These are phyloP conservation scores for Vitis labrusca DNA, from an alignment of 164 flowering plant genomes.

Conservation along the genomic window DNA sequence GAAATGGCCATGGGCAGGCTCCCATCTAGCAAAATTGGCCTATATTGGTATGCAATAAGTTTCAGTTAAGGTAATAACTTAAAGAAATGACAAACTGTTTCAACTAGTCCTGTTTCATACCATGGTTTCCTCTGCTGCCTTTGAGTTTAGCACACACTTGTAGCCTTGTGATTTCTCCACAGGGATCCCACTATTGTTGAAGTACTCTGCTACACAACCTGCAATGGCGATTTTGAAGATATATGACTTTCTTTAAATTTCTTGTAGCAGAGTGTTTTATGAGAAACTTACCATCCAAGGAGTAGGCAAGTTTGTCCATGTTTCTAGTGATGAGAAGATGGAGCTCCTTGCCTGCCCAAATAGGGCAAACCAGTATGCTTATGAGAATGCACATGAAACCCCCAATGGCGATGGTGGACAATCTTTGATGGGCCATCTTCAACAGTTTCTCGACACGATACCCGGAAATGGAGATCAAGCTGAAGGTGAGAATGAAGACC, in stretches of 20 bases:
- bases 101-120: slow-evolving; percentile 25
- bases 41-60: slow-evolving; percentile 9
- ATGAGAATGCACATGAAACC: slow-evolving; percentile 53
- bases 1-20: slow-evolving; percentile 83
- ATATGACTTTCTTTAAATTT: no score
- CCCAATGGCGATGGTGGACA: slow-evolving; percentile 71
- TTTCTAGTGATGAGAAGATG: slow-evolving; percentile 45
- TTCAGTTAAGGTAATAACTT: neutral
- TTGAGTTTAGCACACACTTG: slow-evolving; percentile 64
- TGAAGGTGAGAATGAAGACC: slow-evolving; percentile 84
- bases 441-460: slow-evolving; percentile 61
- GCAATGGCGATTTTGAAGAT: neutral
- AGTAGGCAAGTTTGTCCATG: slow-evolving; percentile 69
- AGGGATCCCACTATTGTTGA: slow-evolving; percentile 12
- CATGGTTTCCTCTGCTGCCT: slow-evolving; percentile 65
- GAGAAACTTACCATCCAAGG: slow-evolving; percentile 52
- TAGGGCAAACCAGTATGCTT: slow-evolving; percentile 57
- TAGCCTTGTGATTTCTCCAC: slow-evolving; percentile 41
- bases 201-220: slow-evolving; percentile 51
- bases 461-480: slow-evolving; percentile 76
- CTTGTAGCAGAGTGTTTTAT: no score
- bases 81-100: neutral
- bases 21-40: slow-evolving; percentile 91
- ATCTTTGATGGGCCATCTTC: slow-evolving; percentile 54
- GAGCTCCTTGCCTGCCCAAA: slow-evolving; percentile 83